phyloP scores from a whole-genome alignment of 1,139 yeast species.

The Blastobotrys arbuscula region DNA sequence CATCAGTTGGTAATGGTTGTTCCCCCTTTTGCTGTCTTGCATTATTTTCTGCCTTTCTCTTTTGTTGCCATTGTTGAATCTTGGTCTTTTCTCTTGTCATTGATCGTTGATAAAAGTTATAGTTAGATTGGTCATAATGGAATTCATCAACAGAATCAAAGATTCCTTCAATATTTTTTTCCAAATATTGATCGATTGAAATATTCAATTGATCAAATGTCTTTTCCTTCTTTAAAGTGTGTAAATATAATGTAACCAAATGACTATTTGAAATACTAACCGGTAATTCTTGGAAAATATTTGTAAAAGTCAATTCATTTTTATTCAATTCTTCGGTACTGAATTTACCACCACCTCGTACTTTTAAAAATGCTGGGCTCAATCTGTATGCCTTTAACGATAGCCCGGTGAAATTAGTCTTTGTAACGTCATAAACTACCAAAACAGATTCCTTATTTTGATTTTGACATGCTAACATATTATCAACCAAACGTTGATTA shows the following conservation, averaged over 20 bases:
- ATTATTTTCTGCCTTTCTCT: constrained; percentile 62
- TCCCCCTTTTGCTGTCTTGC: constrained; percentile 54
- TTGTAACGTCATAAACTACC: constrained; percentile 67
- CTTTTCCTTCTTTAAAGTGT: constrained; percentile 28
- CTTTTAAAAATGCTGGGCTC: constrained; percentile 54
- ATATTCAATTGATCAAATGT: constrained; percentile 37
- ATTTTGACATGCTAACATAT: constrained; percentile 59
- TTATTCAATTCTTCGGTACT: constrained; percentile 58
- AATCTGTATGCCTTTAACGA: constrained; percentile 67
- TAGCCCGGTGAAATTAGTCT: constrained; percentile 51
- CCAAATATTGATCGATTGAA: constrained; percentile 39
- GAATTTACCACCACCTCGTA: constrained; percentile 48
- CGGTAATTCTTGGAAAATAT: constrained; percentile 69
- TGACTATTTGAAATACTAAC: constrained; percentile 58
- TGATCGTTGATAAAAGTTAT: constrained; percentile 73
- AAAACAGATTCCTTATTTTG: constrained; percentile 60
- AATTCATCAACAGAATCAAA: constrained; percentile 72
- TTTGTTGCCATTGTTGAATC: constrained; percentile 70
- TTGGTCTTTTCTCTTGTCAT: constrained; percentile 65
- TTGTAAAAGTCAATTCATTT: constrained; percentile 58
- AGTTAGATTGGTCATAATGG: constrained; percentile 76
- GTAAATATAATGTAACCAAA: constrained; percentile 41
- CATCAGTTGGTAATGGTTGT: constrained; percentile 47
- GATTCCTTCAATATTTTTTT: constrained; percentile 56
- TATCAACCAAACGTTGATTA: constrained; percentile 60